Base-by-base conservation (phyloP, 2,329 filamentous ascomycete species). In the Fusarium sp. region DNA sequence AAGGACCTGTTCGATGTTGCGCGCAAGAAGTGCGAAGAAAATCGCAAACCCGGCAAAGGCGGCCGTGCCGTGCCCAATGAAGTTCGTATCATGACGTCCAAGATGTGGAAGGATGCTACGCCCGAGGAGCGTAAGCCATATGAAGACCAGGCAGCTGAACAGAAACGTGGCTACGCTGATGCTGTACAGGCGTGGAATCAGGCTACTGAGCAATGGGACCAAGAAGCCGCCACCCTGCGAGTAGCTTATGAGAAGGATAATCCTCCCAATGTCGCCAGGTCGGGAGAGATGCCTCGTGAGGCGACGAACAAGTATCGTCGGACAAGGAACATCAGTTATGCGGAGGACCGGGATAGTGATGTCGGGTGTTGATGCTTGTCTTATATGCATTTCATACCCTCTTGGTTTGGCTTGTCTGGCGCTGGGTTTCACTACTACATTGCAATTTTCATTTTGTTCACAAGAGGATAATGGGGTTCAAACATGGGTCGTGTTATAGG, bases 71-170 rank as follows among this genome's bases (percentile, higher is more conserved):
- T 88, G 43, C 90, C 91, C 8, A 97, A 94, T 74, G 93, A 97
- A 75, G 92, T 98, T 58, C 92, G 96, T 34, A 88, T 90, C 51
- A 93, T 94, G 77, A 88, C 96, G 11, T 95, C 95, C 28, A 91
- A 92, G 76, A 95, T 96, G 90, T 99, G 96, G 96, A 93, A 92
- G 72, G 91, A 92, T 50, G 90, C 92, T 1, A 81, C 85, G 3
- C 84, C 89, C 7, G 92, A 92, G 44, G 87, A 90, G 72, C 93
- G 91, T 75, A 86, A 87, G 76, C 95, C 94, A 1, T 98, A 92
- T 75, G 87, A 95, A 49, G 90, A 94, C 28, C 86, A 91, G 77
- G 92, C 92, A 6, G 86, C 90, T 56, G 85, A 86, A 53, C 91
- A 93, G 71, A 95, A 95, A 77, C 84, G 86, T 59, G 83, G 81